Conservation (phyloP, 2,329 filamentous ascomycete species). For the Nannizziopsis arthrosporioides region DNA sequence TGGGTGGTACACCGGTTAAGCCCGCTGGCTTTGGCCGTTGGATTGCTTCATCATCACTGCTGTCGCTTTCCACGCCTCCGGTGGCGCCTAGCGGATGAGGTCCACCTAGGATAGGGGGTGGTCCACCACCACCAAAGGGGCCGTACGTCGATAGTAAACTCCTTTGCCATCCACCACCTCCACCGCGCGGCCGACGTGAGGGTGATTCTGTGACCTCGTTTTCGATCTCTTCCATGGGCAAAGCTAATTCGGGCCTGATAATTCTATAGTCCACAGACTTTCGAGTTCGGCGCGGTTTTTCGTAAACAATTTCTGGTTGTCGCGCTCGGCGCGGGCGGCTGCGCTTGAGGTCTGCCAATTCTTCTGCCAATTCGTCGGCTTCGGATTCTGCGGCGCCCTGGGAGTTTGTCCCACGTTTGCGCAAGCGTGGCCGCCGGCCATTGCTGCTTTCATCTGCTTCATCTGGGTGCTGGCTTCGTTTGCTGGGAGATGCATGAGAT, state of each 20-base stretch:
- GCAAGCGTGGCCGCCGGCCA: conserved; percentile 42
- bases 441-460: conserved; percentile 38
- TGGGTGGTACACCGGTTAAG: conserved; percentile 53
- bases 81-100: conserved; percentile 57
- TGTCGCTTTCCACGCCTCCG: conserved; percentile 81
- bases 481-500: conserved; percentile 34
- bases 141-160: conserved; percentile 81
- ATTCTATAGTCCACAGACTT: conserved; percentile 79
- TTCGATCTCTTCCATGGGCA: conserved; percentile 64
- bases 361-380: conserved; percentile 48
- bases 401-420: conserved; percentile 37
- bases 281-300: conserved; percentile 43
- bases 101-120: conserved; percentile 58
- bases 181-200: conserved; percentile 55
- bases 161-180: conserved; percentile 56
- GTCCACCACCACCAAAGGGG: conserved; percentile 75
- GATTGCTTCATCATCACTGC: conserved; percentile 82
- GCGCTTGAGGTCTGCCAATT: conserved; percentile 38
- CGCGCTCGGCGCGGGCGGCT: conserved; percentile 32
- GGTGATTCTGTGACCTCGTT: conserved; percentile 57
- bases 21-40: conserved; percentile 50
- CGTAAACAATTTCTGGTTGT: conserved; percentile 28
- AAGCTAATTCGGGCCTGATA: conserved; percentile 58
- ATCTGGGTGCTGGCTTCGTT: conserved; percentile 31
- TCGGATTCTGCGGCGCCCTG: conserved; percentile 40